Conservation (phyloP, 192 early-diverging fungal species). For the Lobosporangium transversale region DNA sequence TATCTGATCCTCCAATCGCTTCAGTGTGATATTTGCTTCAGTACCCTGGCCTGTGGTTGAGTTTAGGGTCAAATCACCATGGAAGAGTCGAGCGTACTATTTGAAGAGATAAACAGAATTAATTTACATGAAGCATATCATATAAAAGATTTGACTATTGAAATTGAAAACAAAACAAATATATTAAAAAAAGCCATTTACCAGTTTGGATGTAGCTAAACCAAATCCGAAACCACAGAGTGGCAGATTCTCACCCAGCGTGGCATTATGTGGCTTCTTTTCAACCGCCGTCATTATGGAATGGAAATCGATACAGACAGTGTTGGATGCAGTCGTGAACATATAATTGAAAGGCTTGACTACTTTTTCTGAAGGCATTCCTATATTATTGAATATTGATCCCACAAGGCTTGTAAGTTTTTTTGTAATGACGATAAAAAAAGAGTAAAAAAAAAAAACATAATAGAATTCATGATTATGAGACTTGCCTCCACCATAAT, state of each 20-base stretch:
- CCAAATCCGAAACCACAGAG: constrained; percentile 50
- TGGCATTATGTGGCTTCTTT: constrained; percentile 24
- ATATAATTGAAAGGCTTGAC: constrained; percentile 33
- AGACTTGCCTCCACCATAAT: constrained; percentile 32
- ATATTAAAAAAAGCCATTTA: constrained; percentile 9
- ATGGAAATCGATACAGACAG: constrained; percentile 34
- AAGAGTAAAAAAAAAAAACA: no score
- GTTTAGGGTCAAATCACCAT: constrained; percentile 30
- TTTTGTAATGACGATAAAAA: no score
- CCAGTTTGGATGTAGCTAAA: constrained; percentile 42
- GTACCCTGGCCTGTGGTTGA: constrained; percentile 34
- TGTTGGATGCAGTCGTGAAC: constrained; percentile 46
- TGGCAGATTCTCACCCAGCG: constrained; percentile 41
- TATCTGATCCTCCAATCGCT: constrained; percentile 32
- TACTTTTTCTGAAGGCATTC: constrained; percentile 20
- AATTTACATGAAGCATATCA: background rate
- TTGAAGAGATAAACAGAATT: background rate
- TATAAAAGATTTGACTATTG: background rate
- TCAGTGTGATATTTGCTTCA: constrained; percentile 20
- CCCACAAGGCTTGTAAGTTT: background rate
- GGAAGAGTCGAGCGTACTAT: constrained; percentile 44
- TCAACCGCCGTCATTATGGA: constrained; percentile 42
- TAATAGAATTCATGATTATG: background rate
- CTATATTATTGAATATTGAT: background rate
- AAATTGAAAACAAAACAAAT: no score